A percentile compares a stretch with the other conserved stretches of the same genome.
phyloP scores from a whole-genome alignment of 257 asterid genomes.

The Salvia miltiorrhiza region DNA sequence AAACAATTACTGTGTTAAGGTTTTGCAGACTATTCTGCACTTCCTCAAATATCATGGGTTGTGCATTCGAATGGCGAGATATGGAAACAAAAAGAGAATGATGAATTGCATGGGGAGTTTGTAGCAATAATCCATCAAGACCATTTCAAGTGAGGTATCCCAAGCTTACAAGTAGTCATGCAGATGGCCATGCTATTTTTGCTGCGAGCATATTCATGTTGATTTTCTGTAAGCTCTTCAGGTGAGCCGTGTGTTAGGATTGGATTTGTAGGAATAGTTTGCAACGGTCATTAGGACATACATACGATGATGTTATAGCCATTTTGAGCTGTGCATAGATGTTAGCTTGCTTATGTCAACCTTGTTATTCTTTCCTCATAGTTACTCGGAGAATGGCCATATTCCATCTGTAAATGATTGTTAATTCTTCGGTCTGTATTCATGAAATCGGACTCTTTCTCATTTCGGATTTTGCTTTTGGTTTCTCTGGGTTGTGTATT shows the following conservation, averaged over 20 bases:
- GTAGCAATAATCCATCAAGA: slow-evolving; percentile 58
- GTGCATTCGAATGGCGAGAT: slow-evolving; percentile 79
- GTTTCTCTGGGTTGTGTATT: too few species aligned
- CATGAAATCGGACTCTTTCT: neutral
- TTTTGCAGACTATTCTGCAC: slow-evolving; percentile 56
- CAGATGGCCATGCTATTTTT: neutral
- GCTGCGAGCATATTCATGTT: neutral
- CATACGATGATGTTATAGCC: neutral
- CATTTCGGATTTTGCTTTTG: too few species aligned
- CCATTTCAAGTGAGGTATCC: slow-evolving; percentile 47
- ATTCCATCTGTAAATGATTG: neutral
- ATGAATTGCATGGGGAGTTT: slow-evolving; percentile 51
- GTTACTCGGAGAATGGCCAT: neutral
- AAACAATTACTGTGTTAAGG: neutral
- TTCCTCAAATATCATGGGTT: slow-evolving; percentile 76
- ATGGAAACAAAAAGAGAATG: slow-evolving; percentile 70
- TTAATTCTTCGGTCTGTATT: neutral
- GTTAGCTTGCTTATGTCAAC: neutral
- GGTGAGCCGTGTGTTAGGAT: neutral
- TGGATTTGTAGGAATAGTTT: too few species aligned
- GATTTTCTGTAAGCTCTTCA: slow-evolving; percentile 4
- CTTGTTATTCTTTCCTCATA: slow-evolving; percentile 3
- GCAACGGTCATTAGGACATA: too few species aligned
- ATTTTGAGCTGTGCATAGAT: slow-evolving; percentile 3
- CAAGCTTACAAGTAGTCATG: neutral